Evolutionary conservation across 495 filamentous ascomycete genomes (phyloP).

Genomic region (Ramalina intermedia): DNA sequence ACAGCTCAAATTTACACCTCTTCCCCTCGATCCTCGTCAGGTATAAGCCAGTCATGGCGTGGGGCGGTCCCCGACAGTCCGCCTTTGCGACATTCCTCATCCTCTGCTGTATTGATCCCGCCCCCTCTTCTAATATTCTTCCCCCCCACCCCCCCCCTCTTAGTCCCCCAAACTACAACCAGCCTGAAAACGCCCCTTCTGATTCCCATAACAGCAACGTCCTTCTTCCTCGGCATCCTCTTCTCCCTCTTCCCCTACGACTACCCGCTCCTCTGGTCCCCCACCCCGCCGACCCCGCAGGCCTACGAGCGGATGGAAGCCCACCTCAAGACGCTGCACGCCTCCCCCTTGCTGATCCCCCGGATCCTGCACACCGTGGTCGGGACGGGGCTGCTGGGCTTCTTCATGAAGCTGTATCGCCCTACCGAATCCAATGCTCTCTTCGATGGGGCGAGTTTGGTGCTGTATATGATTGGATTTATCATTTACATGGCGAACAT

Average conservation of each 20-base stretch:
- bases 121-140: constrained; percentile 9
- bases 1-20: no score
- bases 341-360: constrained; percentile 75
- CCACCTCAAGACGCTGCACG: constrained; percentile 75
- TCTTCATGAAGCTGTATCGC: constrained; percentile 84
- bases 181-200: no score
- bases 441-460: constrained; percentile 84
- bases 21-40: no score
- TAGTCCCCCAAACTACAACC: not conserved
- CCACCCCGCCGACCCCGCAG: constrained; percentile 39
- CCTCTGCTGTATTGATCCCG: constrained; percentile 58
- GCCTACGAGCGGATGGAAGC: constrained; percentile 70
- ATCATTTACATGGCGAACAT: constrained; percentile 91
- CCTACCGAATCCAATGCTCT: constrained; percentile 87
- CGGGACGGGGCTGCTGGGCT: constrained; percentile 73
- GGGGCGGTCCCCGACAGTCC: constrained; percentile 13
- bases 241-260: constrained; percentile 97
- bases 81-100: constrained; percentile 90
- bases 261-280: constrained; percentile 90
- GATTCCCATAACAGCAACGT: constrained; percentile 43
- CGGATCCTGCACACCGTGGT: constrained; percentile 91
- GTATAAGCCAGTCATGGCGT: constrained; percentile 7
- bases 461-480: constrained; percentile 82
- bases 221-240: constrained; percentile 95
- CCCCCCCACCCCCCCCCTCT: not conserved